These are phyloP conservation scores for Penicillium psychrosexuale DNA, from an alignment of 2,329 filamentous ascomycete genomes.

Conservation along the genomic window DNA sequence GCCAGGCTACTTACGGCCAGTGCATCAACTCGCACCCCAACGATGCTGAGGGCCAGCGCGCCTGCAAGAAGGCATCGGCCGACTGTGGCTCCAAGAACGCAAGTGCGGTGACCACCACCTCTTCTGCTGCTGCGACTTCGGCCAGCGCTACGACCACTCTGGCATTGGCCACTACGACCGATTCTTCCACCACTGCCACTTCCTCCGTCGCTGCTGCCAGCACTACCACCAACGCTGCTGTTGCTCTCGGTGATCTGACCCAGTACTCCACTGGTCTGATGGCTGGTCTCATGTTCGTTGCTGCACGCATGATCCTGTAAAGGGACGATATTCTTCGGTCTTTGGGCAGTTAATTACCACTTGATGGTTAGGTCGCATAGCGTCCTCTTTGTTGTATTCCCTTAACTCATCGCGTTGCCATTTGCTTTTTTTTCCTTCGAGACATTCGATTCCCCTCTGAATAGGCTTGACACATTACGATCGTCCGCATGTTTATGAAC, in stretches of 20 bases:
- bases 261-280: constrained; percentile 53
- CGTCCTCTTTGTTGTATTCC: constrained; percentile 13
- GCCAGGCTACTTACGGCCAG: constrained; percentile 51
- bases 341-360: not conserved
- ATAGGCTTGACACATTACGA: constrained; percentile 11
- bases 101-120: constrained; percentile 28
- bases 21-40: constrained; percentile 49
- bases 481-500: constrained; percentile 19
- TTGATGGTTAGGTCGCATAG: constrained; percentile 5
- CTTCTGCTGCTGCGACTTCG: constrained; percentile 19
- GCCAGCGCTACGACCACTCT: constrained; percentile 28
- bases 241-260: constrained; percentile 43
- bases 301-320: constrained; percentile 59
- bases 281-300: constrained; percentile 53
- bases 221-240: constrained; percentile 44
- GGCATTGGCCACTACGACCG: constrained; percentile 32
- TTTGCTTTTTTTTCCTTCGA: constrained; percentile 1
- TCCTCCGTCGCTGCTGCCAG: constrained; percentile 28
- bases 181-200: constrained; percentile 22
- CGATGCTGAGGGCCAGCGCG: constrained; percentile 45
- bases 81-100: constrained; percentile 55
- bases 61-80: constrained; percentile 48
- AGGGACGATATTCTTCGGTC: constrained; percentile 6
- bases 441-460: constrained; percentile 16
- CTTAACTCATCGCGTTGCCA: constrained; percentile 19